A percentile compares a stretch with the other conserved stretches of the same genome.
Conservation (phyloP, 1,284 basidiomycete genomes). For the Laetiporus sulphureus region DNA sequence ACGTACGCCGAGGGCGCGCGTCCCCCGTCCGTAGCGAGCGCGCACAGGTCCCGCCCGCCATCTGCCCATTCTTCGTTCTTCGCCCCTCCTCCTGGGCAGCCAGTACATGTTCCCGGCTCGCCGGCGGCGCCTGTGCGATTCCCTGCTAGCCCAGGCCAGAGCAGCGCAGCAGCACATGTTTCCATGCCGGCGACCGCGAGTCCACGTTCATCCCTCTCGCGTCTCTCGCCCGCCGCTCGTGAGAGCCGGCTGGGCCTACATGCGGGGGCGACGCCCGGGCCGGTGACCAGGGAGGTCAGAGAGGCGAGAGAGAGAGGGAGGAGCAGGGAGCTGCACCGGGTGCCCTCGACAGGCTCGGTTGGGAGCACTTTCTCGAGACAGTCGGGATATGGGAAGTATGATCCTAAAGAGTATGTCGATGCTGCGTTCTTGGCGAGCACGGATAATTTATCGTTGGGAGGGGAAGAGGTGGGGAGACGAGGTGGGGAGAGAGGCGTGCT, state of each 20-base stretch:
- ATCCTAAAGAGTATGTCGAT: conserved; percentile 23
- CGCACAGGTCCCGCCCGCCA: no score
- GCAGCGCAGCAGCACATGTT: conserved; percentile 3
- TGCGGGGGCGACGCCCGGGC: conserved; percentile 27
- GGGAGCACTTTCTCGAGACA: conserved; percentile 21
- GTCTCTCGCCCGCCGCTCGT: conserved; percentile 13
- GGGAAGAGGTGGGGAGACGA: no score
- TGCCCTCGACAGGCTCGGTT: conserved; percentile 22
- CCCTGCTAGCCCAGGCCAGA: conserved; percentile 10
- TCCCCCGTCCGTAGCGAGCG: no score
- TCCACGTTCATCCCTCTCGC: conserved; percentile 17
- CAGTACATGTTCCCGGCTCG: no score
- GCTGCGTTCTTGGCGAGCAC: conserved; percentile 27
- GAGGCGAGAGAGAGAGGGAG: no score
- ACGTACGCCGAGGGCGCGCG: no score
- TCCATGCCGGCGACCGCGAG: conserved; percentile 4
- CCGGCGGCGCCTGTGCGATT: no score
- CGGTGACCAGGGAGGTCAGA: no score
- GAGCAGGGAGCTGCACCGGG: conserved; percentile 15
- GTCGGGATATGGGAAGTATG: conserved; percentile 22
- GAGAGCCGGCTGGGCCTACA: conserved; percentile 24
- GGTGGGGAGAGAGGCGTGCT: no score
- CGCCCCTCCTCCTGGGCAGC: no score
- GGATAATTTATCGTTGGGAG: conserved; percentile 18
- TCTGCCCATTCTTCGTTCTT: no score